Evolutionary conservation across 2,329 filamentous ascomycete genomes (phyloP), one percentile per base, ranked within the genome.

Genomic region (Triangularia setosa): DNA sequence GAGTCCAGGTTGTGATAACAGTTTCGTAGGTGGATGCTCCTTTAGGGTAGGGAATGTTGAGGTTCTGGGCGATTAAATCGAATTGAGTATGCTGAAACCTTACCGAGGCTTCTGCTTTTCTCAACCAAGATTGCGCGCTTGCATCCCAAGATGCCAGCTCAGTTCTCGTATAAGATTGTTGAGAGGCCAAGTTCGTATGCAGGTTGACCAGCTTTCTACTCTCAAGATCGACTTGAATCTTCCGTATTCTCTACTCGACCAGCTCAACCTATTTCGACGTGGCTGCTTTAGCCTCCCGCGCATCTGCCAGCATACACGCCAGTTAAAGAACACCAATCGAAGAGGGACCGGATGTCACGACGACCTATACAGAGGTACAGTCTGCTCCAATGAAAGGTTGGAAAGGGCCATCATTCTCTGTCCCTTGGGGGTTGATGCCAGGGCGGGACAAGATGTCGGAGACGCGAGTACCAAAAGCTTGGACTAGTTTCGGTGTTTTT

Each of bases 141-240:
- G 74, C 72, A 68, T 79, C 77, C 77, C 77, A 79, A 3, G 68
- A 61, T 1, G 72, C 72, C 5, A 79, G 61, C 21, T 78, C 58
- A 9, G 66, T 0, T 68, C 62, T 35, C 72, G 61, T 1, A 61
- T 63, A 28, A 77, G 65, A 1, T 65, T 61, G 23, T 25, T 62
- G 9, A 21, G 60, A n/a, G 30, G 33, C 55, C 44, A 58, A 4
- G 23, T 12, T 4, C 16, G 24, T 16, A 48, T 55, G n/a, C 4
- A 48, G 24, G 52, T 28, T 52, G 28, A 55, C 27, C 16, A 54
- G 14, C 4, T 58, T 24, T 9, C 60, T 61, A n/a, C 28, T 25
- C 14, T 65, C 54, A 8, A 23, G 12, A 4, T 44, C 18, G 33
- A 12, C n/a, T 2, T n/a, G n/a, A 21, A 66, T 44, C 53, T 54